Percentiles rank a stretch among this genome's conserved stretches.
Conservation (phyloP, 2,329 filamentous ascomycete genomes). For the Epicoccum nigrum region DNA sequence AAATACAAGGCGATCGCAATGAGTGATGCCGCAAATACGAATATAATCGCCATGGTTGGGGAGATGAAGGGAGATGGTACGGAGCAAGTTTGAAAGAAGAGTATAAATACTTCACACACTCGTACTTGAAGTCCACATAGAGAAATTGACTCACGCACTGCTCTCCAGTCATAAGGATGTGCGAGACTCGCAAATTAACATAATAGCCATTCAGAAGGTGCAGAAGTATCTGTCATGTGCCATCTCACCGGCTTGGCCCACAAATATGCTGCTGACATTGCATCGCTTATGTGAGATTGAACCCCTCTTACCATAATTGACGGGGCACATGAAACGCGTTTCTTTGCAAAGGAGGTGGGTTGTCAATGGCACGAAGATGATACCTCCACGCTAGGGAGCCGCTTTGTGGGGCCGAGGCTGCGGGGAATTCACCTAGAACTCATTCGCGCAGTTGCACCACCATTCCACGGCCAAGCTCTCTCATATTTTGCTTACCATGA, state of each 20-base stretch:
- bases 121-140: background rate
- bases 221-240: too few relatives aligned
- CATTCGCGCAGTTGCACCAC: background rate
- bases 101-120: background rate
- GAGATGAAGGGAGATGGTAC: too few relatives aligned
- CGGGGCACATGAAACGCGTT: background rate
- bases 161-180: too few relatives aligned
- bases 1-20: background rate
- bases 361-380: too few relatives aligned
- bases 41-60: background rate
- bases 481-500: background rate
- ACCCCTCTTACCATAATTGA: too few relatives aligned
- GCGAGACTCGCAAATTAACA: too few relatives aligned
- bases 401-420: background rate
- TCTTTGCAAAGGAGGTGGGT: too few relatives aligned
- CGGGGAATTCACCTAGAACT: background rate
- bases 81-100: too few relatives aligned
- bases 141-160: too few relatives aligned
- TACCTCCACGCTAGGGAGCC: background rate
- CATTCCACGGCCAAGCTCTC: background rate
- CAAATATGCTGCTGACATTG: background rate
- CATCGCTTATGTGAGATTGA: background rate
- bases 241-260: too few relatives aligned
- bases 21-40: background rate
- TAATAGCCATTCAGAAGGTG: too few relatives aligned